phyloP scores from a whole-genome alignment of 2,329 filamentous ascomycete genomes.

The Ophiosphaerella narmari region DNA sequence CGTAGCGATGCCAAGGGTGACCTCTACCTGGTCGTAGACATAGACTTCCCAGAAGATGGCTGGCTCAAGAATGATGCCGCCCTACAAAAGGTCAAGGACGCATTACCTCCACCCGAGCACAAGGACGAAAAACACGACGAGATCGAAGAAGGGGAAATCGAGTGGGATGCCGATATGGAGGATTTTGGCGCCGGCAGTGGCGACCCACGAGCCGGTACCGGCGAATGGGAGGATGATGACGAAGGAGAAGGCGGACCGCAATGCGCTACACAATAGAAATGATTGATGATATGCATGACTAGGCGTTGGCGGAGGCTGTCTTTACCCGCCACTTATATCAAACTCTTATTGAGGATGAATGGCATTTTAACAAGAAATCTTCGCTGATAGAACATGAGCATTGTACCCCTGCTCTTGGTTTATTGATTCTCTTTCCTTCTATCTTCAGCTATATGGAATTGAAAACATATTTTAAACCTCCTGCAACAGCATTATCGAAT shows the following conservation, averaged over 20 bases:
- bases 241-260: constrained; percentile 66
- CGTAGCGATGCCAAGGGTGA: constrained; percentile 82
- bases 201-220: constrained; percentile 67
- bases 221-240: constrained; percentile 73
- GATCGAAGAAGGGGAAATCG: constrained; percentile 83
- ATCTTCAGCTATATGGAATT: too few species aligned
- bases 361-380: too few species aligned
- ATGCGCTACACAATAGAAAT: constrained; percentile 70
- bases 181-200: constrained; percentile 77
- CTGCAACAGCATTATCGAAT: constrained; percentile 12
- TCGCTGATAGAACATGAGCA: too few species aligned
- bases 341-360: too few species aligned
- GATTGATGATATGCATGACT: constrained; percentile 28
- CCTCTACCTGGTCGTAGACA: constrained; percentile 81
- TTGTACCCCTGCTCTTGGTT: too few species aligned
- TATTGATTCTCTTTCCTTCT: too few species aligned
- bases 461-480: background rate
- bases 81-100: constrained; percentile 71
- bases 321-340: constrained; percentile 1
- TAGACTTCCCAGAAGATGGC: constrained; percentile 85
- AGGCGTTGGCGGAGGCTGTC: constrained; percentile 23
- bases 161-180: constrained; percentile 81
- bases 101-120: constrained; percentile 67
- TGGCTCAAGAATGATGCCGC: constrained; percentile 75
- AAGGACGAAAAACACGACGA: constrained; percentile 69